These are phyloP conservation scores for Tetracladium marchalianum DNA, from an alignment of 495 filamentous ascomycete genomes.

Conservation along the genomic window DNA sequence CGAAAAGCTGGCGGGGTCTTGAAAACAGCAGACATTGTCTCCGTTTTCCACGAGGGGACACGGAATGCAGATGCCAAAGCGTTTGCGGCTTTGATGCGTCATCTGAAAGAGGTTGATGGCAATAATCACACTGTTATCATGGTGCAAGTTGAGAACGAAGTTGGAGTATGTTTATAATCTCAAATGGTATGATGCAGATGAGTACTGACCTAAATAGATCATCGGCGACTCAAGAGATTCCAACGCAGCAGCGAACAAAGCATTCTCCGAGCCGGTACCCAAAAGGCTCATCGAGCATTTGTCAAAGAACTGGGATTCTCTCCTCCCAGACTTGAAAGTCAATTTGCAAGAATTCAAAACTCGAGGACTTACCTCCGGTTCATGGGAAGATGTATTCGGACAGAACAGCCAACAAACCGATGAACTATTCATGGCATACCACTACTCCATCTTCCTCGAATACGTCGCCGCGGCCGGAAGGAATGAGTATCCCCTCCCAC, in stretches of 20 bases:
- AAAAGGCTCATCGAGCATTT: conserved; percentile 24
- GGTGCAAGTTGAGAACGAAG: conserved; percentile 43
- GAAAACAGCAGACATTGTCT: conserved; percentile 25
- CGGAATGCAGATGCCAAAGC: conserved; percentile 27
- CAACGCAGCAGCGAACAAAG: conserved; percentile 24
- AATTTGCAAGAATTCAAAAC: conserved; percentile 11
- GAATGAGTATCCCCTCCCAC: conserved; percentile 30
- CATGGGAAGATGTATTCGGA: conserved; percentile 34
- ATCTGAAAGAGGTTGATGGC: conserved; percentile 31
- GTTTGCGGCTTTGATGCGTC: conserved; percentile 27
- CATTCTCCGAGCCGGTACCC: conserved; percentile 27
- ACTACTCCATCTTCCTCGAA: conserved; percentile 33
- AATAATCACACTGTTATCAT: conserved; percentile 35
- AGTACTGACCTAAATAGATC: too few relatives aligned
- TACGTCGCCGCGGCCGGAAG: conserved; percentile 34
- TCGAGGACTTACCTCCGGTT: conserved; percentile 3
- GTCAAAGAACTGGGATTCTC: conserved; percentile 20
- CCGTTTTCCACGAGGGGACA: conserved; percentile 28
- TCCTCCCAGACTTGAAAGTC: conserved; percentile 25
- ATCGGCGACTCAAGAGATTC: conserved; percentile 36
- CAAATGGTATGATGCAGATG: too few relatives aligned
- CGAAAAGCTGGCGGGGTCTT: conserved; percentile 22
- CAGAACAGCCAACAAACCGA: conserved; percentile 26
- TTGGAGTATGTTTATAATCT: conserved; percentile 19
- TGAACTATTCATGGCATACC: conserved; percentile 42